Evolutionary conservation across 1,284 basidiomycete genomes (phyloP).

Genomic region (Ceratorhiza oryzae-sativae): DNA sequence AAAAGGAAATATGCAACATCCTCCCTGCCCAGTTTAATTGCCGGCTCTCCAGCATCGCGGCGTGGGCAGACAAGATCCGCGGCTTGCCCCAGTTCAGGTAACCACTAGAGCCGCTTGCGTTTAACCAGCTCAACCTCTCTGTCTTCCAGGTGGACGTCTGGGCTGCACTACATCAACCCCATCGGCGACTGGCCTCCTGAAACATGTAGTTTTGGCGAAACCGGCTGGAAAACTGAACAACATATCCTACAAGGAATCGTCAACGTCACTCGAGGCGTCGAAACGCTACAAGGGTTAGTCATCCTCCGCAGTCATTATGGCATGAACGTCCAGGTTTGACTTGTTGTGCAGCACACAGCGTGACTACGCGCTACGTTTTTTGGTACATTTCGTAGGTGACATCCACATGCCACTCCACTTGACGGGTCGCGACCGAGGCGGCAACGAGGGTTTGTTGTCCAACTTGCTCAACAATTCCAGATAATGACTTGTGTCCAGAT

Average conservation of each 20-base stretch:
- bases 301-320: too few relatives aligned
- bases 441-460: slow-evolving; percentile 64
- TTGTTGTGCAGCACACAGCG: slow-evolving; percentile 45
- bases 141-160: slow-evolving; percentile 59
- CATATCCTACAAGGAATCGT: slow-evolving; percentile 80
- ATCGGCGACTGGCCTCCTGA: slow-evolving; percentile 77
- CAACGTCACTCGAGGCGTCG: slow-evolving; percentile 72
- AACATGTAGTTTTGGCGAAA: slow-evolving; percentile 75
- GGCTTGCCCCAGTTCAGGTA: slow-evolving; percentile 56
- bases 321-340: neutral
- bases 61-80: slow-evolving; percentile 84
- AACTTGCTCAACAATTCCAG: neutral
- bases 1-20: slow-evolving; percentile 69
- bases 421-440: slow-evolving; percentile 83
- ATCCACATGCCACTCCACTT: slow-evolving; percentile 92
- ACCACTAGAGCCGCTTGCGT: neutral
- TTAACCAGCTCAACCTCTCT: neutral
- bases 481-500: slow-evolving; percentile 38
- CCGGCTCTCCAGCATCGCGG: slow-evolving; percentile 78
- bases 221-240: slow-evolving; percentile 74
- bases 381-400: slow-evolving; percentile 90
- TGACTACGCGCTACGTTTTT: slow-evolving; percentile 79
- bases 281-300: slow-evolving; percentile 48
- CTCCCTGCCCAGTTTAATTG: slow-evolving; percentile 69
- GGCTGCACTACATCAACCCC: slow-evolving; percentile 79